Evolutionary conservation across 306 rosid genomes (phyloP), one percentile per base, ranked within the genome.

Genomic region (Hylodesmum podocarpum): DNA sequence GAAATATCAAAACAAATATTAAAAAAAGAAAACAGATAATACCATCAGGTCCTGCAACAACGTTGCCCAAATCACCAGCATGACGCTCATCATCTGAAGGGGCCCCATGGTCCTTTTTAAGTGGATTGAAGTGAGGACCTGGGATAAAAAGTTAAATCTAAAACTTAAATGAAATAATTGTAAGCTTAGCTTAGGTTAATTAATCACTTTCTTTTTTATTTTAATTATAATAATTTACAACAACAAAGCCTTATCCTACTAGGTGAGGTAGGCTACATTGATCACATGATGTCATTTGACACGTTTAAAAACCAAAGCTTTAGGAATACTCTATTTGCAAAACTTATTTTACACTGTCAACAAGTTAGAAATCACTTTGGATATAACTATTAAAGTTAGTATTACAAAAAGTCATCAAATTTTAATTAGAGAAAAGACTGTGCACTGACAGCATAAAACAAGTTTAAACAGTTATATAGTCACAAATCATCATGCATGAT

Each of bases 21-120:
- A 37, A 37, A 65, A 28, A 47, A 40, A 12, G 19, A 46, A 7
- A 46, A 9, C 13, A 16, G 14, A 27, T 15, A 79, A 81, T 88
- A 87, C 93, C 97, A 86, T 89, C 87, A 39, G 68, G 88, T 73
- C 90, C 97, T 1, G 89, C 95, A 84, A 54, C 58, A 77, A 89
- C 51, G 84, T 91, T 91, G 50, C 95, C 95, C 91, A 91, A 88
- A 85, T 91, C 97, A 44, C 97, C 97, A 6, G 95, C 93, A 65
- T 91, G 97, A 55, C 93, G 90, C 75, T 88, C 84, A 74, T 82
- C 40, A 69, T 91, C 91, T 0, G 84, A 54, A 41, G 89, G 91
- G 76, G 91, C 89, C 80, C 95, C 93, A 68, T 91, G 95, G 47
- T 78, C 81, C 78, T 85, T 89, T 82, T 88, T 88, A 37, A 82